Evolutionary conservation across 495 filamentous ascomycete genomes (phyloP), one percentile per base, ranked within the genome.

Genomic region (Alectoria sarmentosa): DNA sequence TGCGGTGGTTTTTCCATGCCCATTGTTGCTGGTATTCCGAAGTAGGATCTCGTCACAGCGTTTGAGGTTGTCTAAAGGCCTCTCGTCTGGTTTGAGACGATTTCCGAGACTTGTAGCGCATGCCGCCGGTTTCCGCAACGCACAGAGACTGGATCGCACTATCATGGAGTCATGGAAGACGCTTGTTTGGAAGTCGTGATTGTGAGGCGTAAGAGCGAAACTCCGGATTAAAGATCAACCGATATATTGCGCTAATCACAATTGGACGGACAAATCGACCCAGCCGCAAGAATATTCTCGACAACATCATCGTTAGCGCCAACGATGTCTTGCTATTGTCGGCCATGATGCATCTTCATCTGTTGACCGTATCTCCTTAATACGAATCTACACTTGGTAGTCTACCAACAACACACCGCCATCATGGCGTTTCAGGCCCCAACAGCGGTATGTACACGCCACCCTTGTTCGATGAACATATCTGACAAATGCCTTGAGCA

Each of bases 361-460:
- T 64, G 13, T 49, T 48, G 17, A 64, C 17, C 37, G 10, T 39
- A 3, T n/a, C 19, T 23, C 3, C 9, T 39, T 64, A 19, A 59
- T 13, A 34, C 37, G 4, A n/a, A 36, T 52, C 11, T 64, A 15
- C 19, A 13, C 13, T 23, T 2, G 59, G 7, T 32, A 11, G 17
- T 41, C 32, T 13, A 64, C 5, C 41, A 44, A 26, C 42, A 10
- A 17, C 56, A 26, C 30, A 49, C 15, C 26, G 34, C 73, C 74
- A 74, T 65, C 71, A 83, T 83, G 80, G 79, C 77, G 69, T 80
- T 81, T 67, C 78, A 79, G 74, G 69, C 70, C 63, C 71, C 78
- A 58, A 71, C 76, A 55, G 71, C 72, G 57, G 73, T 75, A 72
- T 72, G 76, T 63, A 78, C 79, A 73, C 67, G 77, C 48, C 69